Evolutionary conservation across 306 rosid genomes (phyloP).

Genomic region (Gynostemma pentaphyllum): DNA sequence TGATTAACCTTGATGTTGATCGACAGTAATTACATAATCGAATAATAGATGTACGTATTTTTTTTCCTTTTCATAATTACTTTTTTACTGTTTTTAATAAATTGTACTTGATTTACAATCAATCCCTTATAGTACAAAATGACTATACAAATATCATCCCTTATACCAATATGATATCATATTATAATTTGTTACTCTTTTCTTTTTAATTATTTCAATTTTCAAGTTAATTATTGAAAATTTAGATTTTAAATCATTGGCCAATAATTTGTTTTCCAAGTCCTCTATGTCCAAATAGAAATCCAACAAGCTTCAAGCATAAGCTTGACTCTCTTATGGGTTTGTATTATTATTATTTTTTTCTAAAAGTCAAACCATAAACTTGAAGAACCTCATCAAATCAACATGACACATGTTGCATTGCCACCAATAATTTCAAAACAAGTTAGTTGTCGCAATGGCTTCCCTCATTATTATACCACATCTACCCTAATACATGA

Average conservation of each 20-base stretch:
- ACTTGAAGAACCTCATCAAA: background rate
- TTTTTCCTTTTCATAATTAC: too few species aligned
- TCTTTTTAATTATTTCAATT: too few species aligned
- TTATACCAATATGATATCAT: background rate
- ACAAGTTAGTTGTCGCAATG: slow-evolving; percentile 5
- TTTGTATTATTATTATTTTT: too few species aligned
- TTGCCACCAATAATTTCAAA: slow-evolving; percentile 5
- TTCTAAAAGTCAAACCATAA: slow-evolving; percentile 7
- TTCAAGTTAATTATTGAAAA: background rate
- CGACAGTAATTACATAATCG: too few species aligned
- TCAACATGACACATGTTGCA: slow-evolving; percentile 9
- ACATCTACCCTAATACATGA: slow-evolving; percentile 6
- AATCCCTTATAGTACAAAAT: too few species aligned
- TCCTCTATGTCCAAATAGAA: background rate
- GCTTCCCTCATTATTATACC: slow-evolving; percentile 9
- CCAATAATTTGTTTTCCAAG: background rate
- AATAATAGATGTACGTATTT: too few species aligned
- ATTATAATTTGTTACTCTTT: background rate
- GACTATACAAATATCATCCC: background rate
- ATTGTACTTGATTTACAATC: too few species aligned
- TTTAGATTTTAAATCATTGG: background rate
- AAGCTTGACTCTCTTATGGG: slow-evolving; percentile 1
- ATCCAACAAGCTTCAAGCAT: background rate
- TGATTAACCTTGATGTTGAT: too few species aligned
- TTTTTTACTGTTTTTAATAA: too few species aligned